These are phyloP conservation scores for Aspergillus ibericus DNA, from an alignment of 2,329 filamentous ascomycete genomes.

Conservation along the genomic window DNA sequence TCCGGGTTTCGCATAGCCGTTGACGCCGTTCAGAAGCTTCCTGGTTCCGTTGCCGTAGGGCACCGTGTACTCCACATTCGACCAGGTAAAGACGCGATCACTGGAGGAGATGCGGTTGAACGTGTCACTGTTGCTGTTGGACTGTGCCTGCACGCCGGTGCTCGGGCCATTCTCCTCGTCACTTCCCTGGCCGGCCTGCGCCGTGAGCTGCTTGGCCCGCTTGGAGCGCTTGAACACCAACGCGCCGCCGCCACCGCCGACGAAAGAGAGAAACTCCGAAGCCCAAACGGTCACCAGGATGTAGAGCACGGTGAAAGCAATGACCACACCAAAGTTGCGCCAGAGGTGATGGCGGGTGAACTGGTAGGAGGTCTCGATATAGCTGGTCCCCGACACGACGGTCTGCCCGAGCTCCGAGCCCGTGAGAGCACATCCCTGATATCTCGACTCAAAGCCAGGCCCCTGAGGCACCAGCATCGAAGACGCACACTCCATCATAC, in stretches of 20 bases:
- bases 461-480: slow-evolving; percentile 62
- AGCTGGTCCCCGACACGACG: slow-evolving; percentile 55
- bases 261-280: slow-evolving; percentile 67
- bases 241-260: slow-evolving; percentile 63
- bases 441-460: slow-evolving; percentile 54
- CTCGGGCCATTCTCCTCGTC: slow-evolving; percentile 61
- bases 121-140: slow-evolving; percentile 34
- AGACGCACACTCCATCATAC: slow-evolving; percentile 59
- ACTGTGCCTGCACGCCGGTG: slow-evolving; percentile 25
- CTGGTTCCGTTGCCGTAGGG: slow-evolving; percentile 63
- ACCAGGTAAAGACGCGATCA: slow-evolving; percentile 70
- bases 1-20: slow-evolving; percentile 77
- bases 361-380: slow-evolving; percentile 56
- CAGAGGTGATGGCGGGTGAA: slow-evolving; percentile 61
- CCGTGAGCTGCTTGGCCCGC: slow-evolving; percentile 56
- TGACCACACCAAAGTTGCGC: slow-evolving; percentile 75
- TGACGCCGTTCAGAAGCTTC: slow-evolving; percentile 67
- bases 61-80: slow-evolving; percentile 70
- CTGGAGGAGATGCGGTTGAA: slow-evolving; percentile 52
- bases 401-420: slow-evolving; percentile 56
- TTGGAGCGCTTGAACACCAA: slow-evolving; percentile 71
- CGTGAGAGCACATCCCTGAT: slow-evolving; percentile 63
- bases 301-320: slow-evolving; percentile 74
- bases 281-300: slow-evolving; percentile 69
- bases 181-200: slow-evolving; percentile 42